Evolutionary conservation across 768 basidiomycete genomes (phyloP).

Genomic region (Lactifluus pinguis): DNA sequence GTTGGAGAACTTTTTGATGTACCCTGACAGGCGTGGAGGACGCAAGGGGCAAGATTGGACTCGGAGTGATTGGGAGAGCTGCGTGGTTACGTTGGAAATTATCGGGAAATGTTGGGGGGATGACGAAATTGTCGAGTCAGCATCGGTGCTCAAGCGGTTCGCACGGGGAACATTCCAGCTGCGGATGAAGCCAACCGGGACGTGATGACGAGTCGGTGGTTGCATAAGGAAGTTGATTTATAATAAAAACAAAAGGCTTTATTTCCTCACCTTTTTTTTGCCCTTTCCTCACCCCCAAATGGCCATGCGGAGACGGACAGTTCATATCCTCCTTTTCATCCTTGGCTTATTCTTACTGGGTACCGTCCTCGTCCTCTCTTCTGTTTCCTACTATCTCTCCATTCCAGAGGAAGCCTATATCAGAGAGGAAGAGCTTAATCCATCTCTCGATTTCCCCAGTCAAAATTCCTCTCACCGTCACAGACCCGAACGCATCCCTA

Average conservation of each 20-base stretch:
- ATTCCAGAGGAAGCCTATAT: constrained; percentile 76
- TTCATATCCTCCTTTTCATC: constrained; percentile 41
- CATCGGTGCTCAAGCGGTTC: constrained; percentile 40
- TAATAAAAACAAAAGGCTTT: not conserved
- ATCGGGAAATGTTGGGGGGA: constrained; percentile 49
- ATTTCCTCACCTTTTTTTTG: constrained; percentile 5
- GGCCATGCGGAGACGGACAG: constrained; percentile 33
- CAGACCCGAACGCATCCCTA: constrained; percentile 69
- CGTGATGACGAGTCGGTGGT: not conserved
- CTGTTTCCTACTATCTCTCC: constrained; percentile 81
- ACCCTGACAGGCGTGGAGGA: constrained; percentile 44
- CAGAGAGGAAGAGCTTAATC: constrained; percentile 64
- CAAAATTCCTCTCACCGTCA: constrained; percentile 57
- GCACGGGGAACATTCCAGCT: constrained; percentile 39
- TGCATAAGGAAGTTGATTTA: not conserved
- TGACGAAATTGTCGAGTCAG: constrained; percentile 40
- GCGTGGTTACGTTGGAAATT: constrained; percentile 35
- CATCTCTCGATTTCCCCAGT: constrained; percentile 43
- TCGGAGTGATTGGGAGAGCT: constrained; percentile 54
- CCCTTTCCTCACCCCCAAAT: constrained; percentile 18
- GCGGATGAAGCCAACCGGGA: constrained; percentile 37
- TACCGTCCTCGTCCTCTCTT: constrained; percentile 86
- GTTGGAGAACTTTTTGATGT: constrained; percentile 23
- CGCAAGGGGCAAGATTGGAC: constrained; percentile 73
- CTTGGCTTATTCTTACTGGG: constrained; percentile 77